phyloP scores from a whole-genome alignment of 345 rosid species.

The Stellera chamaejasme region DNA sequence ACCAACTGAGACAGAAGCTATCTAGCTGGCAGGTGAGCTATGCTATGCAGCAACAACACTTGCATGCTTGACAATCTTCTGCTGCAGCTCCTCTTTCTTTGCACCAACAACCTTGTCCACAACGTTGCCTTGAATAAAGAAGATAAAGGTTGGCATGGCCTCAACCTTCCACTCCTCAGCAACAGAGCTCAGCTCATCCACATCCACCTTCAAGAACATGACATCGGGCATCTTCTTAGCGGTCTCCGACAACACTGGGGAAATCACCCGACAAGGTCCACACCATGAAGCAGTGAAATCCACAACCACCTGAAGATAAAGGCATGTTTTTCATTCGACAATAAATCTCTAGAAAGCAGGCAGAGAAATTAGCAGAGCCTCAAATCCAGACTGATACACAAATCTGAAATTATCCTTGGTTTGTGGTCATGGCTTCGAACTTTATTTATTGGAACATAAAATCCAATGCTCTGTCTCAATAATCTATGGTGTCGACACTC shows the following conservation, averaged over 20 bases:
- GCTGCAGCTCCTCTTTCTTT: conserved; percentile 32
- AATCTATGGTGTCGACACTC: no score
- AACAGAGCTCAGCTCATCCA: conserved; percentile 54
- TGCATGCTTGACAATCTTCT: conserved; percentile 23
- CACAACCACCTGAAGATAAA: conserved; percentile 41
- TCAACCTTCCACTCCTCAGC: conserved; percentile 60
- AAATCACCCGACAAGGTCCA: conserved; percentile 56
- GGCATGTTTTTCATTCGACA: no score
- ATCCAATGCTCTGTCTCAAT: no score
- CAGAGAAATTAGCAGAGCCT: no score
- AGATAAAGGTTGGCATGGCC: conserved; percentile 74
- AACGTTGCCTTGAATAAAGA: conserved; percentile 39
- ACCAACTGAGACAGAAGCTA: conserved; percentile 8
- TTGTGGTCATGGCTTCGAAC: no score
- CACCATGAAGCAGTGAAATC: conserved; percentile 84
- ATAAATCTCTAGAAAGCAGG: no score
- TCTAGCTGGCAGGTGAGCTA: conserved; percentile 1
- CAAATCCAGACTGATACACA: no score
- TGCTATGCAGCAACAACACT: no score
- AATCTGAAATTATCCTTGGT: no score
- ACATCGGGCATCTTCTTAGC: conserved; percentile 48
- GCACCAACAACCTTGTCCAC: conserved; percentile 62
- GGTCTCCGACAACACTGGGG: conserved; percentile 50
- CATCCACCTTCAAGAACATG: conserved; percentile 70
- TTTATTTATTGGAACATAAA: no score